A percentile compares a stretch with the other conserved stretches of the same genome.
These are phyloP conservation scores for Vitis hybrid DNA, from an alignment of 177 flowering plant species.

Conservation along the genomic window DNA sequence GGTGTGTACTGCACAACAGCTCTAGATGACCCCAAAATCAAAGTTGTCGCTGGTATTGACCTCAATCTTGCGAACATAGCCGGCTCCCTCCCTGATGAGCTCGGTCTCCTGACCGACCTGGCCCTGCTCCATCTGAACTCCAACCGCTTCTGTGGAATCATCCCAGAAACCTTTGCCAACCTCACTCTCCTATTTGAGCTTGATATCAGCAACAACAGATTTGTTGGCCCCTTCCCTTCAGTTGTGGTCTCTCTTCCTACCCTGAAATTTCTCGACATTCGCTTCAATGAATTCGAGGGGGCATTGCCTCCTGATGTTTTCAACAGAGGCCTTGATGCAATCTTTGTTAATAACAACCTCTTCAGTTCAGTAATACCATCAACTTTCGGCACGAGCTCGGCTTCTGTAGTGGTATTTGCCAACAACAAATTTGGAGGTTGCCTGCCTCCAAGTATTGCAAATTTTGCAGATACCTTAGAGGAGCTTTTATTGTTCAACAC, in stretches of 20 bases:
- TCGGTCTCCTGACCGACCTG: conserved; percentile 67
- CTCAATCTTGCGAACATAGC: conserved; percentile 59
- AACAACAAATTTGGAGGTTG: conserved; percentile 64
- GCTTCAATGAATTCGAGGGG: conserved; percentile 75
- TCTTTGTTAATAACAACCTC: conserved; percentile 60
- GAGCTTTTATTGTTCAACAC: conserved; percentile 57
- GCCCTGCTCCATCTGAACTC: conserved; percentile 62
- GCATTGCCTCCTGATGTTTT: conserved; percentile 53
- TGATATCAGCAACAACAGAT: conserved; percentile 70
- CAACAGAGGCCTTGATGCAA: conserved; percentile 44
- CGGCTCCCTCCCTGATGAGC: conserved; percentile 55
- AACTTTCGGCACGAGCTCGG: conserved; percentile 25
- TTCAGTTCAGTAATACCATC: conserved; percentile 43
- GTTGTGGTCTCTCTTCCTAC: conserved; percentile 57
- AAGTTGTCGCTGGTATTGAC: conserved; percentile 66
- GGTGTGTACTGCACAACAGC: conserved; percentile 55
- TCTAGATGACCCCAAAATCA: conserved; percentile 27
- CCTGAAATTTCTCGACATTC: conserved; percentile 56
- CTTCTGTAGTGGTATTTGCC: conserved; percentile 65
- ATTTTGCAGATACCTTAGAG: conserved; percentile 50
- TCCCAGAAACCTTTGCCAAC: conserved; percentile 47
- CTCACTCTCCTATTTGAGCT: conserved; percentile 59
- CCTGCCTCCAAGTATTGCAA: conserved; percentile 53
- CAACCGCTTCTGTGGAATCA: conserved; percentile 68
- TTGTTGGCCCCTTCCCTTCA: conserved; percentile 58